phyloP scores from a whole-genome alignment of 2,329 filamentous ascomycete genomes.

The Aureobasidium sp. region DNA sequence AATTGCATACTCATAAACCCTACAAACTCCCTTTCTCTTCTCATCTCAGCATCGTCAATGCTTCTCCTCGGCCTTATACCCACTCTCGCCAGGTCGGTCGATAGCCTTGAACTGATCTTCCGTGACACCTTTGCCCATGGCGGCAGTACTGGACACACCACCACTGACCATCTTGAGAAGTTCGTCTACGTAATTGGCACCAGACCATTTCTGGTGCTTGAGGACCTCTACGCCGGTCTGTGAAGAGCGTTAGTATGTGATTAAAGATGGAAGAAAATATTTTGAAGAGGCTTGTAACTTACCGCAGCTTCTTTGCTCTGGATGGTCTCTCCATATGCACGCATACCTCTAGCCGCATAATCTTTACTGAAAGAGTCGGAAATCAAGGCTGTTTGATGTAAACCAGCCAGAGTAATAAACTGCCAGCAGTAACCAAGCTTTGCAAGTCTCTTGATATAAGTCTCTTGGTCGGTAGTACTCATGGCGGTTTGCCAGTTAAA shows the following conservation, averaged over 20 bases:
- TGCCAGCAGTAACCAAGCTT: slow-evolving; percentile 96
- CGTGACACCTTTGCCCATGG: slow-evolving; percentile 96
- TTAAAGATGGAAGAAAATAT: too few species aligned
- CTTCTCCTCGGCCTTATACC: slow-evolving; percentile 32
- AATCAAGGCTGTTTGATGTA: slow-evolving; percentile 93
- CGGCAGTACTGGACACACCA: slow-evolving; percentile 81
- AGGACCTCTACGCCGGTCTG: slow-evolving; percentile 84
- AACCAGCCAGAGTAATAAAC: slow-evolving; percentile 96
- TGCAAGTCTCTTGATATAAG: slow-evolving; percentile 87
- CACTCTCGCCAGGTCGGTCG: neutral
- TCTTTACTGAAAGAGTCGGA: slow-evolving; percentile 79
- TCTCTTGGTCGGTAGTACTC: slow-evolving; percentile 85
- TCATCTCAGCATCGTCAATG: neutral
- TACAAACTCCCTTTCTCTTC: neutral
- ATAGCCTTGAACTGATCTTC: slow-evolving; percentile 73
- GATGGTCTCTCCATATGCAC: slow-evolving; percentile 91
- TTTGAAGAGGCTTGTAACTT: neutral
- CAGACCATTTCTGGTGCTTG: slow-evolving; percentile 98
- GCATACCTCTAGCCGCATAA: slow-evolving; percentile 78
- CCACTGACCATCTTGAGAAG: slow-evolving; percentile 95
- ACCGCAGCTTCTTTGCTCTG: slow-evolving; percentile 83
- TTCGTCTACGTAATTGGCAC: slow-evolving; percentile 90
- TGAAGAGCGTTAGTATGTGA: slow-evolving; percentile 17
- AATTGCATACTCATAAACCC: neutral
- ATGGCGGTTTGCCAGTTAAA: slow-evolving; percentile 99